phyloP scores from a whole-genome alignment of 2,329 filamentous ascomycete genomes.

The Ramularia endophylla region DNA sequence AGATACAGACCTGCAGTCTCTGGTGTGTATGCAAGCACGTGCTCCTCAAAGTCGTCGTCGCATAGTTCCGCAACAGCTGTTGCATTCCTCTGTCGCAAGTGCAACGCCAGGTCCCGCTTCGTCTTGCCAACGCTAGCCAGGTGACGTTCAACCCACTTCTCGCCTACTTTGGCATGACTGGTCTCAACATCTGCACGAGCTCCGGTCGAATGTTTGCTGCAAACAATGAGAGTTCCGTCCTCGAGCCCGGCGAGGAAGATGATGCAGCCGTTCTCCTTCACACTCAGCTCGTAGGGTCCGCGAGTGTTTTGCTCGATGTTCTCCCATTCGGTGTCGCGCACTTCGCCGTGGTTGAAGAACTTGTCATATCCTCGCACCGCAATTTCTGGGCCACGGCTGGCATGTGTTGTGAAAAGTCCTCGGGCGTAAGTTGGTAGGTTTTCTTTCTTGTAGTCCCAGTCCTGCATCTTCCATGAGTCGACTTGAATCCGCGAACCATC shows the following conservation, averaged over 20 bases:
- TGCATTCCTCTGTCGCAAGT: constrained; percentile 73
- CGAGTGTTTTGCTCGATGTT: constrained; percentile 69
- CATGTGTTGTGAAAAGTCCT: constrained; percentile 82
- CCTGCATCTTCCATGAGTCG: constrained; percentile 87
- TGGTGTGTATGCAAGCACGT: constrained; percentile 81
- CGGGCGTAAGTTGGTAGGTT: constrained; percentile 88
- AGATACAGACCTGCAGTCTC: constrained; percentile 86
- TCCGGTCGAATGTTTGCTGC: constrained; percentile 97
- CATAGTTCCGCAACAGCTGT: constrained; percentile 95
- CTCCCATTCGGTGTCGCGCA: constrained; percentile 72
- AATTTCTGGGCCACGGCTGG: constrained; percentile 66
- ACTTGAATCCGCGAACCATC: constrained; percentile 62
- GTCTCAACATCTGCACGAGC: constrained; percentile 61
- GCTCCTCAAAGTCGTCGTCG: constrained; percentile 94
- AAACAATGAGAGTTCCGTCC: constrained; percentile 86
- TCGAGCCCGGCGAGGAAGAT: constrained; percentile 93
- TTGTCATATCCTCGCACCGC: constrained; percentile 92
- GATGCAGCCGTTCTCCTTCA: constrained; percentile 99
- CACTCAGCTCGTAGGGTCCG: constrained; percentile 88
- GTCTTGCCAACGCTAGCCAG: constrained; percentile 71
- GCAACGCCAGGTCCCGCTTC: constrained; percentile 67
- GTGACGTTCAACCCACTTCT: constrained; percentile 75
- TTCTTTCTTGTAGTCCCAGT: constrained; percentile 90
- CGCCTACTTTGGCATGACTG: constrained; percentile 81
- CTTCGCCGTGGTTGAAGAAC: constrained; percentile 92